phyloP scores from a whole-genome alignment of 2,329 filamentous ascomycete genomes.

The Teratosphaeria epicoccoides region DNA sequence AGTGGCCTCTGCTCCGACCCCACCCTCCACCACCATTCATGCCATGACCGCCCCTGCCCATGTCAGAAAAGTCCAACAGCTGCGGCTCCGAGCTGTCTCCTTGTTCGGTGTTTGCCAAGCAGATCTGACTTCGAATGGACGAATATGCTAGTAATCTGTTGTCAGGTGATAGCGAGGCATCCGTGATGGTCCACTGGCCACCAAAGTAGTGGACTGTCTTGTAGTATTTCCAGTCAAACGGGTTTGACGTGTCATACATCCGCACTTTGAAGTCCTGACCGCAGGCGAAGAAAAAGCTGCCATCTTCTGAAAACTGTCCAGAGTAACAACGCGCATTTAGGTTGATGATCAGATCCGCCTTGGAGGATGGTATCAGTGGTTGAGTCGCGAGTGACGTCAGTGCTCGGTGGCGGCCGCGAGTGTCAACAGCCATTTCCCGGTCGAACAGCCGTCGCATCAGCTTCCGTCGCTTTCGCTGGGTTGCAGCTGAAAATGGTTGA shows the following conservation, averaged over 20 bases:
- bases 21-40: constrained; percentile 15
- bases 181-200: constrained; percentile 92
- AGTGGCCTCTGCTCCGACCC: constrained; percentile 20
- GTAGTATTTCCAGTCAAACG: constrained; percentile 92
- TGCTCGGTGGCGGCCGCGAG: constrained; percentile 46
- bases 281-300: constrained; percentile 92
- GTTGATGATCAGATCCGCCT: constrained; percentile 77
- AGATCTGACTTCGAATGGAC: constrained; percentile 74
- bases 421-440: constrained; percentile 66
- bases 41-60: constrained; percentile 30
- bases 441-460: constrained; percentile 64
- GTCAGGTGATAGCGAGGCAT: constrained; percentile 81
- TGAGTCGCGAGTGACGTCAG: constrained; percentile 56
- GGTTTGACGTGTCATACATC: constrained; percentile 96
- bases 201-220: constrained; percentile 87
- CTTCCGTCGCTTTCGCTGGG: constrained; percentile 46
- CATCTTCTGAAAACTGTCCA: constrained; percentile 92
- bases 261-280: constrained; percentile 88
- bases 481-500: constrained; percentile 16
- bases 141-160: constrained; percentile 88
- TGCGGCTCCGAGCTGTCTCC: constrained; percentile 70
- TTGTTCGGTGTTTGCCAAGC: constrained; percentile 77
- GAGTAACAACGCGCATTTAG: constrained; percentile 82
- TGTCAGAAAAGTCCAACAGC: constrained; percentile 59
- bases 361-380: constrained; percentile 65